Evolutionary conservation across 495 filamentous ascomycete species (phyloP).

Genomic region (Xylaria nigripes): DNA sequence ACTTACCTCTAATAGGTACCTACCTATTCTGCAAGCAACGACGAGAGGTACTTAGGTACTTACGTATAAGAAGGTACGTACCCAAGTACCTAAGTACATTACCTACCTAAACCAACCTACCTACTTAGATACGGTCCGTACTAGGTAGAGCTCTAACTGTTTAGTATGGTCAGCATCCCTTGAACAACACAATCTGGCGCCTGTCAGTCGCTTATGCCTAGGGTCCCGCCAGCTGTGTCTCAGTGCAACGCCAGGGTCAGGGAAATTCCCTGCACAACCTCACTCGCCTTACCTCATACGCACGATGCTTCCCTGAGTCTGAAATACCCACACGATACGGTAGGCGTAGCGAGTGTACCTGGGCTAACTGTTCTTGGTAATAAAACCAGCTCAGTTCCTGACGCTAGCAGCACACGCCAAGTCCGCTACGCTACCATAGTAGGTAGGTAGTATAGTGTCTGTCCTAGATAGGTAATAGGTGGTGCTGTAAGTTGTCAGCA

Average conservation of each 20-base stretch:
- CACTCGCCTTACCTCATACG: background rate
- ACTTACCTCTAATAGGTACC: no score
- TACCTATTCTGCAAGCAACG: constrained; percentile 6
- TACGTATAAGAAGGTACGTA: no score
- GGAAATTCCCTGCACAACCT: background rate
- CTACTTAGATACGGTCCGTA: no score
- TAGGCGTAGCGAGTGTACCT: background rate
- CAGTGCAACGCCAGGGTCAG: background rate
- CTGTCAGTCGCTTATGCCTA: background rate
- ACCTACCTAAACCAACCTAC: no score
- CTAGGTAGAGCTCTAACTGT: no score
- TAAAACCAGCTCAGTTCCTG: background rate
- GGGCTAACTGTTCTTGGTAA: background rate
- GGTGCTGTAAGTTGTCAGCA: background rate
- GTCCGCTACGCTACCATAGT: no score
- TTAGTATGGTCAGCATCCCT: background rate
- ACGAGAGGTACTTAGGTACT: no score
- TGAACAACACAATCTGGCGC: background rate
- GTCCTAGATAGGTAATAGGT: background rate
- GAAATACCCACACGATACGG: background rate
- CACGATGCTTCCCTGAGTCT: no score
- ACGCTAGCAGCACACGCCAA: background rate
- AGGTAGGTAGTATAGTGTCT: no score
- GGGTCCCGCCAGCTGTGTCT: background rate
- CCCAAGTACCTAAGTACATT: no score